Evolutionary conservation across 768 basidiomycete species (phyloP).

Genomic region (Boletus subcaerulescens): DNA sequence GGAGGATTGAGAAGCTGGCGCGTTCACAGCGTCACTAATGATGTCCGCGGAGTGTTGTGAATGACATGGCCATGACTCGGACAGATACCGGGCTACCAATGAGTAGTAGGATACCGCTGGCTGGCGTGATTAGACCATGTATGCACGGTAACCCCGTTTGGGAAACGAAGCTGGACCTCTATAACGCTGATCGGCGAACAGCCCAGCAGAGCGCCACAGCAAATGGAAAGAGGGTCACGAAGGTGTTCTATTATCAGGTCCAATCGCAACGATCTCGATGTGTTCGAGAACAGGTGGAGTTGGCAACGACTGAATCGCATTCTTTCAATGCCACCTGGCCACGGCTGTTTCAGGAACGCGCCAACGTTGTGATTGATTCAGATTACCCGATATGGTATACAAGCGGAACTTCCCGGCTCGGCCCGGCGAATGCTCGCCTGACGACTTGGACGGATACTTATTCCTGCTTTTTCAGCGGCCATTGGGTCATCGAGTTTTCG

Average conservation of each 20-base stretch:
- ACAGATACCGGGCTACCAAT: slow-evolving; percentile 8
- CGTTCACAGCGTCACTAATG: slow-evolving; percentile 10
- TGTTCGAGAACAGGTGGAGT: slow-evolving; percentile 16
- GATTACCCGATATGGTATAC: slow-evolving; percentile 28
- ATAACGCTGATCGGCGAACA: slow-evolving; percentile 24
- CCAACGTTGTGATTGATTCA: slow-evolving; percentile 1
- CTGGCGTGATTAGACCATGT: slow-evolving; percentile 3
- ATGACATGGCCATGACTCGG: slow-evolving; percentile 4
- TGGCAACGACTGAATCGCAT: slow-evolving; percentile 4
- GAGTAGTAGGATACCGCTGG: neutral
- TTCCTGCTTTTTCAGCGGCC: slow-evolving; percentile 11
- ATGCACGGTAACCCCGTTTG: neutral
- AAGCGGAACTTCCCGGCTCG: slow-evolving; percentile 27
- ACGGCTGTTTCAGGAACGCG: slow-evolving; percentile 31
- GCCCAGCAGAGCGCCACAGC: slow-evolving; percentile 1
- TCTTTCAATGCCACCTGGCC: no score
- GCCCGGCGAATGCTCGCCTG: slow-evolving; percentile 20
- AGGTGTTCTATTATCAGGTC: slow-evolving; percentile 24
- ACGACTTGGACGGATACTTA: slow-evolving; percentile 27
- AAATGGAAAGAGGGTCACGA: slow-evolving; percentile 5
- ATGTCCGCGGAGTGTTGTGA: slow-evolving; percentile 29
- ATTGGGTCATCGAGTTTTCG: slow-evolving; percentile 4
- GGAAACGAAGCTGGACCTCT: neutral
- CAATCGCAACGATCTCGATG: slow-evolving; percentile 22
- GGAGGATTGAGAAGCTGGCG: slow-evolving; percentile 11